Conservation (phyloP, 2,329 filamentous ascomycete species). For the Aspergillus japonicus region DNA sequence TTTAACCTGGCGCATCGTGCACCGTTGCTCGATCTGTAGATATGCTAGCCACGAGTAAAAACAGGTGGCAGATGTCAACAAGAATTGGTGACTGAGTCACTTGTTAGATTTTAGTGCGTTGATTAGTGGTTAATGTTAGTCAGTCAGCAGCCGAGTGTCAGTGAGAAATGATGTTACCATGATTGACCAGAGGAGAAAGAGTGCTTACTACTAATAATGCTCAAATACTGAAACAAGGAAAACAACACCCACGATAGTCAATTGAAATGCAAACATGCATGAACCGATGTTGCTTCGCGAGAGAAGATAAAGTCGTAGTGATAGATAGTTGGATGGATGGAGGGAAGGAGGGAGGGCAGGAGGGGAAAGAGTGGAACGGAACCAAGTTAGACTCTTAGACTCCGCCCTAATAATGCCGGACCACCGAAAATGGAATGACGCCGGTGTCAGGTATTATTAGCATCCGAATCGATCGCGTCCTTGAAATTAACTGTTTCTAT, state of each 20-base stretch:
- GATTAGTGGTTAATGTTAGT: neutral
- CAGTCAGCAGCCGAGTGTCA: neutral
- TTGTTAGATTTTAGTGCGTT: no score
- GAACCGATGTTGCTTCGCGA: slow-evolving; percentile 21
- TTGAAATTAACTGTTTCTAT: no score
- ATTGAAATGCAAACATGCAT: slow-evolving; percentile 15
- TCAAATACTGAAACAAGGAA: neutral
- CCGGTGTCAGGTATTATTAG: neutral
- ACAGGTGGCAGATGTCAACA: no score
- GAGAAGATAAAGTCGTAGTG: neutral
- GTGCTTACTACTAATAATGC: neutral
- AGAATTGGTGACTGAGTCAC: no score
- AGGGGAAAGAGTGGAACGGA: neutral
- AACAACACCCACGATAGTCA: neutral
- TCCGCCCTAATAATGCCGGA: neutral
- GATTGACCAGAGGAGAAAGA: neutral
- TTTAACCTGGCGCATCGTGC: slow-evolving; percentile 2
- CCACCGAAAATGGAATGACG: neutral
- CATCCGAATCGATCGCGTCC: no score
- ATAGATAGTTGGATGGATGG: neutral
- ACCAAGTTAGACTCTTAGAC: neutral
- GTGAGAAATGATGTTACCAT: neutral
- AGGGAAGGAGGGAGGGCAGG: neutral
- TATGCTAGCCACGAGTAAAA: neutral
- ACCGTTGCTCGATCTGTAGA: slow-evolving; percentile 7